These are phyloP conservation scores for Eragrostis curvula DNA, from an alignment of 176 grass and related monocot species.

Conservation along the genomic window DNA sequence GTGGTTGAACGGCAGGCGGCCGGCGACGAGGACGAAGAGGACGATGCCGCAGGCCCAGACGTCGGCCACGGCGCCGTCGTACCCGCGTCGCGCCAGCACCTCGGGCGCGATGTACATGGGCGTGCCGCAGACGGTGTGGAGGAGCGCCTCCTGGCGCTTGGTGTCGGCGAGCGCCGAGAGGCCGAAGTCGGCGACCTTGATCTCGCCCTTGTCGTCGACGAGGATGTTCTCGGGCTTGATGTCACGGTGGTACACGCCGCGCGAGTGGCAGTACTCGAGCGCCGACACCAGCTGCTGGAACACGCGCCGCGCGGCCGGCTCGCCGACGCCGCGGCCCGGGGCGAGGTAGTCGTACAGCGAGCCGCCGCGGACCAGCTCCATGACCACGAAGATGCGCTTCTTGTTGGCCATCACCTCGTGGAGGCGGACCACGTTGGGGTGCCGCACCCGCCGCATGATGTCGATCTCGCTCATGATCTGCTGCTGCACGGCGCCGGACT, in stretches of 20 bases:
- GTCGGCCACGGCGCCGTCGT: constrained; percentile 56
- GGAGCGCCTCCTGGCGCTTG: constrained; percentile 36
- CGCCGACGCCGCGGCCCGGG: constrained; percentile 38
- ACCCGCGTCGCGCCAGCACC: constrained; percentile 50
- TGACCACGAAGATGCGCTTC: constrained; percentile 64
- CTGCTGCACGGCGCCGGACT: constrained; percentile 29
- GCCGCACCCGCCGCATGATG: constrained; percentile 54
- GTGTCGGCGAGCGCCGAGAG: constrained; percentile 55
- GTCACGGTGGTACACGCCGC: constrained; percentile 61
- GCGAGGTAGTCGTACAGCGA: constrained; percentile 52
- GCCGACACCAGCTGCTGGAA: constrained; percentile 71
- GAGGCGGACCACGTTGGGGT: constrained; percentile 66
- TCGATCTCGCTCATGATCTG: constrained; percentile 64
- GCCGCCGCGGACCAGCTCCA: constrained; percentile 67
- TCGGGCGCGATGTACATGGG: constrained; percentile 60
- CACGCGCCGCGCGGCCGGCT: constrained; percentile 52
- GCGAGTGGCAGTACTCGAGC: constrained; percentile 62
- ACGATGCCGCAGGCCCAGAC: constrained; percentile 71
- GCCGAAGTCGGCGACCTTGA: constrained; percentile 76
- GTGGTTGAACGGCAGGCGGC: constrained; percentile 43
- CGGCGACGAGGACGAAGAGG: constrained; percentile 57
- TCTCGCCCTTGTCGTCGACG: constrained; percentile 50
- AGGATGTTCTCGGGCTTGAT: constrained; percentile 55
- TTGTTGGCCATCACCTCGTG: constrained; percentile 71
- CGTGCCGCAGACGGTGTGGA: constrained; percentile 68